Evolutionary conservation across 768 basidiomycete genomes (phyloP).

Genomic region (Pulveroboletus sp.): DNA sequence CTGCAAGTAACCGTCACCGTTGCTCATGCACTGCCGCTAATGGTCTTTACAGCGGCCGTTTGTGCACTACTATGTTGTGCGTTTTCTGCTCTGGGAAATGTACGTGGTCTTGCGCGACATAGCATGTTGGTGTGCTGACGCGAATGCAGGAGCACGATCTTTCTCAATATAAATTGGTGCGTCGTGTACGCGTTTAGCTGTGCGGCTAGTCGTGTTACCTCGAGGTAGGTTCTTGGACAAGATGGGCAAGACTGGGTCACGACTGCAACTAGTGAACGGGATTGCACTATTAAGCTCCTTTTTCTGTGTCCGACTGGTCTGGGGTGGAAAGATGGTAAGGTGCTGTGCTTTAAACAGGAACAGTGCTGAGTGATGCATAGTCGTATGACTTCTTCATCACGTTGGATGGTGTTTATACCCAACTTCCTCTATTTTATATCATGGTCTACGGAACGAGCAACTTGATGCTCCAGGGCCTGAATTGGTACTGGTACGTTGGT

Average conservation of each 20-base stretch:
- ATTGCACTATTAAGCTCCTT: slow-evolving; percentile 61
- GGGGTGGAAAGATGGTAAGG: slow-evolving; percentile 50
- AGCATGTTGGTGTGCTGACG: slow-evolving; percentile 2
- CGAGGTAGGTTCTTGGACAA: slow-evolving; percentile 69
- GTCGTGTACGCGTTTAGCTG: slow-evolving; percentile 7
- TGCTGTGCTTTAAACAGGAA: background rate
- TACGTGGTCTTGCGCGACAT: slow-evolving; percentile 29
- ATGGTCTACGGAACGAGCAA: slow-evolving; percentile 55
- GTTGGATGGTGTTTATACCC: slow-evolving; percentile 47
- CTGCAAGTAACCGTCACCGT: slow-evolving; percentile 42
- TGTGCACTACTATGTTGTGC: slow-evolving; percentile 69
- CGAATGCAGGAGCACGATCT: slow-evolving; percentile 64
- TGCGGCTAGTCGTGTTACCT: background rate
- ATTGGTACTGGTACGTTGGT: slow-evolving; percentile 65
- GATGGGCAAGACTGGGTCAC: slow-evolving; percentile 63
- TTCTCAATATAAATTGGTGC: slow-evolving; percentile 85
- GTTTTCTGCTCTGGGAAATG: slow-evolving; percentile 83
- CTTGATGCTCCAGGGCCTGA: slow-evolving; percentile 62
- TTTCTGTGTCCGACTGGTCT: slow-evolving; percentile 64
- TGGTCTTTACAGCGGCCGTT: slow-evolving; percentile 54
- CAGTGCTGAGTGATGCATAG: slow-evolving; percentile 32
- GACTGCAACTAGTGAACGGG: slow-evolving; percentile 68
- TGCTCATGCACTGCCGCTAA: slow-evolving; percentile 4
- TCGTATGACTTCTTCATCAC: slow-evolving; percentile 64
- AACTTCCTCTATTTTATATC: slow-evolving; percentile 49